Percentiles rank a stretch among this genome's conserved stretches.
phyloP scores from a whole-genome alignment of 805 yeast genomes.

The Saturnispora halmiae region DNA sequence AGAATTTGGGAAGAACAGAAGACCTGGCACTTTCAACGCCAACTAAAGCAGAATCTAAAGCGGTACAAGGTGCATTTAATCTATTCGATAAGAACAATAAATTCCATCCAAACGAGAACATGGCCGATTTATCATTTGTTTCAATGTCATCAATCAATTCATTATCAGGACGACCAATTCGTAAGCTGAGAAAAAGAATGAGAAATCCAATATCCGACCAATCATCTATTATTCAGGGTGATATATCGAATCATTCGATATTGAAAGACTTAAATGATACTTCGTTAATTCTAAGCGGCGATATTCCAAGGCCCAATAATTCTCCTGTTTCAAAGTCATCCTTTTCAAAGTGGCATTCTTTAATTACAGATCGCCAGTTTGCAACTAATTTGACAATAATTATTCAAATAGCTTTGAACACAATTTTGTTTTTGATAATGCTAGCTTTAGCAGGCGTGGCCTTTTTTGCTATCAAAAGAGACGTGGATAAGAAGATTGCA shows the following conservation, averaged over 20 bases:
- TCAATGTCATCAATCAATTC: slow-evolving; percentile 10
- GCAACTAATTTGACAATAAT: slow-evolving; percentile 21
- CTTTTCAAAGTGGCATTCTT: slow-evolving; percentile 6
- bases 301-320: background rate
- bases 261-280: background rate
- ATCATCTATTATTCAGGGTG: background rate
- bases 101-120: background rate
- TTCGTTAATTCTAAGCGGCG: background rate
- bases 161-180: slow-evolving; percentile 5
- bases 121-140: slow-evolving; percentile 4
- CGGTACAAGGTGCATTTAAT: slow-evolving; percentile 26
- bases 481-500: slow-evolving; percentile 63
- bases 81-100: slow-evolving; percentile 19
- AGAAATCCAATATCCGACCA: slow-evolving; percentile 4
- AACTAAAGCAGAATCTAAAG: slow-evolving; percentile 16
- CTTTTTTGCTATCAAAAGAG: slow-evolving; percentile 31
- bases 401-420: slow-evolving; percentile 22
- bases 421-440: slow-evolving; percentile 19
- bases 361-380: slow-evolving; percentile 24
- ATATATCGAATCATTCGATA: slow-evolving; percentile 3
- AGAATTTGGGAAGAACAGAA: too few species aligned
- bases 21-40: slow-evolving; percentile 24
- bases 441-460: slow-evolving; percentile 17
- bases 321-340: too few species aligned
- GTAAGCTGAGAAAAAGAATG: slow-evolving; percentile 17